Base-by-base conservation (phyloP, 805 yeast genomes). In the Metschnikowia amazonensis region DNA sequence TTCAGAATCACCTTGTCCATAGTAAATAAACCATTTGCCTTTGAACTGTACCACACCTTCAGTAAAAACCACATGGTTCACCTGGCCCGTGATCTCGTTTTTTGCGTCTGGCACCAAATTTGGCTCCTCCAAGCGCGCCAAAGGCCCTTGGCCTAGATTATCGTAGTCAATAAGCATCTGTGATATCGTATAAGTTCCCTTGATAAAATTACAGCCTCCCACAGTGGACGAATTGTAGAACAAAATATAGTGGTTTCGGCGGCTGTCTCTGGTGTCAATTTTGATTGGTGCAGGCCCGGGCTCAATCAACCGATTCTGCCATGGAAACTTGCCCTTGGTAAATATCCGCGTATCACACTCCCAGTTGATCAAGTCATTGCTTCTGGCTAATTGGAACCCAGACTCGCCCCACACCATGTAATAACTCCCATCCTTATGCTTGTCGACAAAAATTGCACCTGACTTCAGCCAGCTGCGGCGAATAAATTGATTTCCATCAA, bases 401-500 rank as follows among this genome's bases (percentile, higher is more conserved):
- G 66, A 59, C 51, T 70, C 75, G 18, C 75, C 75, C 72, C 72
- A 70, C 18, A 70, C 61, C 75, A 70, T 70, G 49, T 69, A 67
- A 47, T 65, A 70, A 31, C 59, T 56, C 3, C 72, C 72, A 47
- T 67, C 68, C 14, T 48, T 46, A 39, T 58, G 56, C 27, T 42
- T 35, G 32, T 69, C 70, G 5, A 61, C 60, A 47, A 70, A 66
- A 1, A 70, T 51, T 2, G 74, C 74, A 2, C 73, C 75, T 14
- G 68, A 62, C 51, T 70, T 70, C 68, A 65, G 70, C 75, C 75
- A 70, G 21, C 58, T 61, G 21, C 55, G 42, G 18, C 74, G 52
- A 11, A 67, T 63, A 23, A 57, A 51, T 20, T 52, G 50, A n/a
- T 44, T 44, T 8, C 66, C 69, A 42, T 57, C 49, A 18, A 58